A percentile compares a stretch with the other conserved stretches of the same genome.
Conservation (phyloP, 805 yeast species). For the Pichia paraexigua region DNA sequence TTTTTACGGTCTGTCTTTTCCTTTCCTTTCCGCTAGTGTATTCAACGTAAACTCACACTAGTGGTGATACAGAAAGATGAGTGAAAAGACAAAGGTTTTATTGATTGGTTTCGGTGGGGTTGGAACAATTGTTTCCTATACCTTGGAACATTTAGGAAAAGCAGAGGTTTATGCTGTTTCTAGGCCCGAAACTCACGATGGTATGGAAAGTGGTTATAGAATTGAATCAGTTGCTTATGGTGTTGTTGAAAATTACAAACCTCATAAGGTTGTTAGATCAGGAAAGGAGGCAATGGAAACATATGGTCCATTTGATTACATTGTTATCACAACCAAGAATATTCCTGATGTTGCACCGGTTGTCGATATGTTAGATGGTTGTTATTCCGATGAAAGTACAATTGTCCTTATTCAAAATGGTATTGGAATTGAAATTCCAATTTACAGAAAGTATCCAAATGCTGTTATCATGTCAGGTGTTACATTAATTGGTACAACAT, state of each 20-base stretch:
- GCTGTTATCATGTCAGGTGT: constrained; percentile 32
- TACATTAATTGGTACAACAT: constrained; percentile 29
- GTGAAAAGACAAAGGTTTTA: constrained; percentile 7
- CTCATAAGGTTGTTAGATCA: constrained; percentile 29
- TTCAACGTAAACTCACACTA: too few relatives aligned
- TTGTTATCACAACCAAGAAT: constrained; percentile 41
- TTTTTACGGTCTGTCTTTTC: too few relatives aligned
- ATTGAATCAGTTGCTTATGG: constrained; percentile 58
- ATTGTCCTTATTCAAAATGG: constrained; percentile 35
- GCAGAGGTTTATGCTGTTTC: constrained; percentile 44
- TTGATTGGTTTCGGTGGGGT: constrained; percentile 80
- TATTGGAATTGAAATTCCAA: constrained; percentile 29
- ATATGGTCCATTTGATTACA: constrained; percentile 34
- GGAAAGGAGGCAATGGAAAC: constrained; percentile 32
- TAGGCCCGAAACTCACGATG: constrained; percentile 39
- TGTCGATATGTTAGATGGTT: constrained; percentile 30
- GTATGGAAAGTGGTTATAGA: constrained; percentile 1
- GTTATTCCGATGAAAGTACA: constrained; percentile 24
- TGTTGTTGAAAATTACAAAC: constrained; percentile 45
- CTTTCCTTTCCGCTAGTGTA: too few relatives aligned
- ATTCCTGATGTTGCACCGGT: constrained; percentile 53
- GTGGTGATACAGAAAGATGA: not conserved
- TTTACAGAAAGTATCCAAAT: constrained; percentile 26
- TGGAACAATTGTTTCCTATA: constrained; percentile 65
- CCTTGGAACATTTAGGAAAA: constrained; percentile 39